These are phyloP conservation scores for Fusarium floridanum DNA, from an alignment of 2,329 filamentous ascomycete genomes.

Conservation along the genomic window DNA sequence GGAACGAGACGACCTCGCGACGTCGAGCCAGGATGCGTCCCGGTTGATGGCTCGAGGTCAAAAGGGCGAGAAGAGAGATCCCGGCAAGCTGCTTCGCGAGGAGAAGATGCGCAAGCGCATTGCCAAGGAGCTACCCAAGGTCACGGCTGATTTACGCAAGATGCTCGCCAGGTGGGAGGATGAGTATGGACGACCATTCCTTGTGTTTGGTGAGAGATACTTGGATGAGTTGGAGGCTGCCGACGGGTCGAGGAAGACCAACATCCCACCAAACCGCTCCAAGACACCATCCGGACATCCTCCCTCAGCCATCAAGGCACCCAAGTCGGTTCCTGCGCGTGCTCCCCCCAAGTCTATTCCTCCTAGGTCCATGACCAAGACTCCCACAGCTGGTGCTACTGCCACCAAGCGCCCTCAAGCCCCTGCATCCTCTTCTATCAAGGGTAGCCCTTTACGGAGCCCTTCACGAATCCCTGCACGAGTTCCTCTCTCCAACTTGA, in stretches of 20 bases:
- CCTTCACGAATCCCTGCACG: conserved; percentile 74
- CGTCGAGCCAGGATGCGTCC: conserved; percentile 94
- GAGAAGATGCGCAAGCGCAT: conserved; percentile 99
- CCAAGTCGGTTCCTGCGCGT: conserved; percentile 50
- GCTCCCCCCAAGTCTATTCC: conserved; percentile 50
- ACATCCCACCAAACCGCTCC: conserved; percentile 65
- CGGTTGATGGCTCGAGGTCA: conserved; percentile 90
- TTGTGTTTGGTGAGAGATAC: conserved; percentile 92
- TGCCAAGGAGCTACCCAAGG: conserved; percentile 93
- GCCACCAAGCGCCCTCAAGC: conserved; percentile 48
- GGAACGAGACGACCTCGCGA: conserved; percentile 88
- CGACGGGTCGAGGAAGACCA: conserved; percentile 65
- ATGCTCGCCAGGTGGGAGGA: conserved; percentile 91
- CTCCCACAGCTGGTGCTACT: conserved; percentile 61
- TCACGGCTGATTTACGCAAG: conserved; percentile 85
- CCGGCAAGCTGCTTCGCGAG: conserved; percentile 91
- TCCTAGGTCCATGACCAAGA: conserved; percentile 64
- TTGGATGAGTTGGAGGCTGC: conserved; percentile 83
- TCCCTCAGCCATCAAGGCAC: conserved; percentile 56
- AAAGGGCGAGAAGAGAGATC: conserved; percentile 94
- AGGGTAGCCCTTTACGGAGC: conserved; percentile 53
- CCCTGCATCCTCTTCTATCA: conserved; percentile 29
- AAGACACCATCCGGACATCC: conserved; percentile 80
- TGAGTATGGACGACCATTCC: conserved; percentile 92
- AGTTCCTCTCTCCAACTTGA: conserved; percentile 76